A percentile compares a stretch with the other conserved stretches of the same genome.
phyloP scores from a whole-genome alignment of 495 filamentous ascomycete species.

The Penicillium samsonianum region DNA sequence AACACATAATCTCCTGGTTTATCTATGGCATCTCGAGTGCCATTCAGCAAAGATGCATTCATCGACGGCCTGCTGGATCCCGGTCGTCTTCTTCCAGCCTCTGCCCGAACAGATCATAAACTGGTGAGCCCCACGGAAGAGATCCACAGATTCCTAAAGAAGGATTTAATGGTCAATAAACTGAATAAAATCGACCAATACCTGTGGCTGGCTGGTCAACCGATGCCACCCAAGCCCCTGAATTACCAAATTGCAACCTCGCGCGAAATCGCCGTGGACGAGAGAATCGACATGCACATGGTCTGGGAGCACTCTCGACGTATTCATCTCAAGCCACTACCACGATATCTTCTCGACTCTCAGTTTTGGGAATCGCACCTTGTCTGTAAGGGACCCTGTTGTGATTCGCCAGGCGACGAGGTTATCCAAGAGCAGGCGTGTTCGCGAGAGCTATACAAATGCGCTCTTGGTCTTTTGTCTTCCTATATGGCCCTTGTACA shows the following conservation, averaged over 20 bases:
- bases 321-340: constrained; percentile 50
- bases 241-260: constrained; percentile 47
- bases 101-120: background rate
- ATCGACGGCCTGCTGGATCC: background rate
- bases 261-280: constrained; percentile 44
- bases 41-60: background rate
- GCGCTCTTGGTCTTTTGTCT: constrained; percentile 44
- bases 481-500: constrained; percentile 46
- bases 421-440: background rate
- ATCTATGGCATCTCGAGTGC: background rate
- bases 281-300: constrained; percentile 43
- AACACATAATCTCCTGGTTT: too few species aligned
- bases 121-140: background rate
- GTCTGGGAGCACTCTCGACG: constrained; percentile 38
- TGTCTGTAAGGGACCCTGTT: constrained; percentile 5
- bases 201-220: constrained; percentile 53
- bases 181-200: constrained; percentile 38
- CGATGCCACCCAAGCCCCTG: constrained; percentile 48
- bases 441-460: constrained; percentile 6
- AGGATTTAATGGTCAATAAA: background rate
- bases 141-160: constrained; percentile 2
- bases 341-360: constrained; percentile 40
- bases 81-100: constrained; percentile 1
- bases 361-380: constrained; percentile 40
- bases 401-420: background rate